Evolutionary conservation across 148 eudicot genomes (phyloP), one percentile per base, ranked within the genome.

Genomic region (Heliosperma pusillum): DNA sequence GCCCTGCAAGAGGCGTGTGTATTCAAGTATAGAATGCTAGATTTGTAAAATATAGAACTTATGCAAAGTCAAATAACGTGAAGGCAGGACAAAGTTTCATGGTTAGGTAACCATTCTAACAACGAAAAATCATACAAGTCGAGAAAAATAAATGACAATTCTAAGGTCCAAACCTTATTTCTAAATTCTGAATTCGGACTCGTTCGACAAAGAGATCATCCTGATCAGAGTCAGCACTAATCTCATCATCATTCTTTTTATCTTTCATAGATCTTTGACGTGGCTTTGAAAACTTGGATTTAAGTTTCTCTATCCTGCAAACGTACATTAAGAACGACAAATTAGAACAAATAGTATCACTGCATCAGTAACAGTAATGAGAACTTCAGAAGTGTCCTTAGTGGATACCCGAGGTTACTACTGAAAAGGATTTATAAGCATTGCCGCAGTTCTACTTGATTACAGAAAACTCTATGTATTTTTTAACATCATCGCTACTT

Each of bases 121-220:
- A 3, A 50, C 1, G 20, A 20, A 33, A 67, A 67, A 44, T 45
- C 4, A 56, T n/a, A 57, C 64, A 47, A 6, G 29, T 24, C 57
- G 82, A 58, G 52, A 20, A 24, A 57, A 64, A 72, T 22, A 45
- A 58, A 50, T 50, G 3, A 50, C 17, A 17, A 50, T 12, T 50
- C 16, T 17, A 50, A 50, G 55, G 55, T 50, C 29, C 33, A 75
- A 59, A 90, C 96, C 98, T 92, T 76, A 94, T 74, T 42, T 89
- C 93, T 90, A 95, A 82, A 71, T 88, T 95, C 76, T 95, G 91
- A 55, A 95, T 86, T 69, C 93, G 92, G 83, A 95, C 83, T 61
- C 98, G 88, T 81, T 94, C 96, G 80, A 92, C 91, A 56, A 55
- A 77, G 25, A 93, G 74, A 50, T 82, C 92, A 74, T 83, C 87